A percentile compares a stretch with the other conserved stretches of the same genome.
phyloP scores from a whole-genome alignment of 208 protist species.

The Vickermania spadyakhi region DNA sequence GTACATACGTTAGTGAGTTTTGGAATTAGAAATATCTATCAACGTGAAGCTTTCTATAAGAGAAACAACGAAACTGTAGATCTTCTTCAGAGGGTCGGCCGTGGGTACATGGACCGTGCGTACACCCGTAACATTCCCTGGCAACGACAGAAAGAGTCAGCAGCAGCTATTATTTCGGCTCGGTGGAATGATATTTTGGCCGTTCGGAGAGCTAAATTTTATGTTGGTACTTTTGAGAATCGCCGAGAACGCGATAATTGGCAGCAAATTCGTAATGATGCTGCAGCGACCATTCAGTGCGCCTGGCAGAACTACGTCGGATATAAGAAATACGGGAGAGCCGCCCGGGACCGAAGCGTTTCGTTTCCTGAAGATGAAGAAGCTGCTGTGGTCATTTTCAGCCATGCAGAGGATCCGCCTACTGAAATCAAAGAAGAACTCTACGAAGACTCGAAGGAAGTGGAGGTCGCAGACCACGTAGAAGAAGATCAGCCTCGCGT shows the following conservation, averaged over 20 bases:
- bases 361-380: too few species aligned
- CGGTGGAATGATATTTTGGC: neutral
- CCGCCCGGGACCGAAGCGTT: too few species aligned
- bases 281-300: constrained; percentile 37
- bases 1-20: constrained; percentile 13
- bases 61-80: neutral
- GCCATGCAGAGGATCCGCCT: too few species aligned
- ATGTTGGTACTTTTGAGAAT: neutral
- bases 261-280: constrained; percentile 17
- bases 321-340: neutral
- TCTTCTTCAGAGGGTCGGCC: constrained; percentile 6
- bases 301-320: constrained; percentile 19
- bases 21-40: neutral
- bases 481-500: too few species aligned
- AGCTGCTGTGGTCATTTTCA: too few species aligned
- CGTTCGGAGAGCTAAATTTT: neutral
- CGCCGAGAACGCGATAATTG: constrained; percentile 2
- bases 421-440: too few species aligned
- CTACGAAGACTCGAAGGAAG: too few species aligned
- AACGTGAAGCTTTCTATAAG: neutral
- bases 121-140: neutral
- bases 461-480: too few species aligned
- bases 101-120: neutral
- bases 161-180: neutral
- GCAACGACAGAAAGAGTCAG: neutral